Evolutionary conservation across 2,329 filamentous ascomycete genomes (phyloP).

Genomic region (Amphichorda felina): DNA sequence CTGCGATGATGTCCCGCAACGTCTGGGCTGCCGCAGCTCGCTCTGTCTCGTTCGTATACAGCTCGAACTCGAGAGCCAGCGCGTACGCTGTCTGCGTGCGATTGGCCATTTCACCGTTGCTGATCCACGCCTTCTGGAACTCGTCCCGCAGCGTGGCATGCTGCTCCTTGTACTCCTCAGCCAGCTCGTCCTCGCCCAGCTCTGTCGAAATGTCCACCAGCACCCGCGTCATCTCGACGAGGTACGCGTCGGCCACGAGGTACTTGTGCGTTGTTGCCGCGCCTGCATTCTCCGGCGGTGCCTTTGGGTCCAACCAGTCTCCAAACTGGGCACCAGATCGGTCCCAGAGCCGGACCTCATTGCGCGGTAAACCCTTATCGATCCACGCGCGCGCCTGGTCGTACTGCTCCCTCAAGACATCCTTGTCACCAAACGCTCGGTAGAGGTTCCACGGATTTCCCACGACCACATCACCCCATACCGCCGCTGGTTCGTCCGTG

Average conservation of each 20-base stretch:
- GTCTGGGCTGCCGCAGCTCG: conserved; percentile 11
- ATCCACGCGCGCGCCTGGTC: conserved; percentile 27
- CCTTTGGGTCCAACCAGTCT: conserved; percentile 36
- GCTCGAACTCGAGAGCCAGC: conserved; percentile 23
- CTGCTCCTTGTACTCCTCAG: conserved; percentile 9
- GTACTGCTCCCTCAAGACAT: conserved; percentile 23
- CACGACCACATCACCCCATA: conserved; percentile 7
- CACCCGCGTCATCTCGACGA: conserved; percentile 27
- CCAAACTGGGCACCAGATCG: conserved; percentile 22
- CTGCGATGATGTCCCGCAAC: conserved; percentile 17
- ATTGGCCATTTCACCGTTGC: conserved; percentile 16
- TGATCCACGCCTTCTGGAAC: conserved; percentile 20
- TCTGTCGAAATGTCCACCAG: conserved; percentile 19
- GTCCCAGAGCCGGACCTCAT: conserved; percentile 25
- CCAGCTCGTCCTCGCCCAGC: conserved; percentile 16
- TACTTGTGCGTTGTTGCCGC: conserved; percentile 24
- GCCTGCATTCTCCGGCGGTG: conserved; percentile 25
- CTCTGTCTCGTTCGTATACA: conserved; percentile 13
- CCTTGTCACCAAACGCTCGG: conserved; percentile 21
- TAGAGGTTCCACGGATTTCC: conserved; percentile 27
- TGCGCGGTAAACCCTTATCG: conserved; percentile 20
- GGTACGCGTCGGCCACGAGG: conserved; percentile 33
- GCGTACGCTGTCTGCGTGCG: conserved; percentile 27
- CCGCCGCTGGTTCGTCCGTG: conserved; percentile 4
- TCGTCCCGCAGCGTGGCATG: conserved; percentile 9